Evolutionary conservation across 73 alveolate genomes (phyloP), one percentile per base, ranked within the genome.

Genomic region (Blepharisma japonicum): DNA sequence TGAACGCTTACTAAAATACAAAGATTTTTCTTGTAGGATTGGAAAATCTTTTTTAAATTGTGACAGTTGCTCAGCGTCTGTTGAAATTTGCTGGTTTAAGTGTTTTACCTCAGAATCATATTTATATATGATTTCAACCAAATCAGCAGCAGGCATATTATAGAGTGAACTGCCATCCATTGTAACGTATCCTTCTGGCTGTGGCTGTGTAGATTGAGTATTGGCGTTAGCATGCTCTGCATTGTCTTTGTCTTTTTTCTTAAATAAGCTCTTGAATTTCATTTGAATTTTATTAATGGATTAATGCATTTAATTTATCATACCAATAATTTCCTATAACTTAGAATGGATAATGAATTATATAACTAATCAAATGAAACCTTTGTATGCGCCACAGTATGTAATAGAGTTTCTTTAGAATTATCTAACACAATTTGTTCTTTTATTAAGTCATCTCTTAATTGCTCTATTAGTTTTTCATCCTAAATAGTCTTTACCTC

Each of bases 91-190:
- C 23, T 61, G 14, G 39, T n/a, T 61, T 11, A 61, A 9, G 4
- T 14, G 14, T 25, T 61, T 61, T 14, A 61, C 74, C 23, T 61
- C 74, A 14, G 11, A 1, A 25, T 61, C 74, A 39, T 14, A 61
- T 25, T 25, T 61, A 39, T 14, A 61, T 0, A 61, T 61, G 14
- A 61, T 61, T 61, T n/a, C 14, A 20, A 61, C 74, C 47, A 61
- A 39, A 14, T 61, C 74, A 9, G 39, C 18, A 14, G 23, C 74
- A 14, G 74, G 74, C n/a, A 61, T n/a, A 18, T n/a, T 14, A 25
- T 61, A 61, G 4, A 61, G 74, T 1, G 74, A 61, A 61, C 23
- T 61, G 23, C 47, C 14, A 25, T 25, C 23, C 74, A 61, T 61
- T 20, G 74, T 39, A 18, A 39, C 23, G 74, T 61, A 61, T n/a